Evolutionary conservation across 2,329 filamentous ascomycete genomes (phyloP), one percentile per base, ranked within the genome.

Genomic region (Cladorrhinum sp.): DNA sequence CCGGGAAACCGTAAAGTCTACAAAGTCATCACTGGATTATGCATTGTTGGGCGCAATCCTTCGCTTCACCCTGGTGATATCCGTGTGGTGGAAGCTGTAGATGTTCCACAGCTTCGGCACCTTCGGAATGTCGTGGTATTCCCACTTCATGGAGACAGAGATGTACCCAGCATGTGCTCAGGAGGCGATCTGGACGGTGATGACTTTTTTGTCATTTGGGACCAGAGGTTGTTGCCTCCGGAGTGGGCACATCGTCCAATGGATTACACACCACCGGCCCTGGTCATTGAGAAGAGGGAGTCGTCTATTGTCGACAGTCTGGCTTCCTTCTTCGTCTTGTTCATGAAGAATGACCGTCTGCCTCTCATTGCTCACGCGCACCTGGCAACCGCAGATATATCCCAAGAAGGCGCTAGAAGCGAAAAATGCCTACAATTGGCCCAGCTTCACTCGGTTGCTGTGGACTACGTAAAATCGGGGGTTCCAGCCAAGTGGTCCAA

Each of bases 111-210:
- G n/a, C 78, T 99, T 2, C 84, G 81, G 51, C 91, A 97, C 68
- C 80, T 97, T 3, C 87, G 84, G 60, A 88, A 98, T 70, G 90
- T 96, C 0, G 88, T 98, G 1, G 92, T 98, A 0, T 88, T 99
- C 54, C 91, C 95, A 0, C 86, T 90, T 36, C 88, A 79, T 0
- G 94, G 94, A 0, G 92, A 97, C 70, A 82, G 89, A 16, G 92
- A 96, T 64, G 77, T 99, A 21, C 86, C 93, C 0, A 92, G 90
- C 69, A 98, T 98, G 94, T 92, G 95, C 65, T 96, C 95, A 3
- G 95, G 95, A 1, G 95, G 95, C 0, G 95, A 99, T 70, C 82
- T 99, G 0, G 95, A 99, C 70, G 95, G 95, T 0, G 95, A 99
- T 69, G 95, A 99, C 71, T 99, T 92, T 72, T 88, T 98, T 59